phyloP scores from a whole-genome alignment of 306 rosid genomes.

The Gillenia trifoliata region DNA sequence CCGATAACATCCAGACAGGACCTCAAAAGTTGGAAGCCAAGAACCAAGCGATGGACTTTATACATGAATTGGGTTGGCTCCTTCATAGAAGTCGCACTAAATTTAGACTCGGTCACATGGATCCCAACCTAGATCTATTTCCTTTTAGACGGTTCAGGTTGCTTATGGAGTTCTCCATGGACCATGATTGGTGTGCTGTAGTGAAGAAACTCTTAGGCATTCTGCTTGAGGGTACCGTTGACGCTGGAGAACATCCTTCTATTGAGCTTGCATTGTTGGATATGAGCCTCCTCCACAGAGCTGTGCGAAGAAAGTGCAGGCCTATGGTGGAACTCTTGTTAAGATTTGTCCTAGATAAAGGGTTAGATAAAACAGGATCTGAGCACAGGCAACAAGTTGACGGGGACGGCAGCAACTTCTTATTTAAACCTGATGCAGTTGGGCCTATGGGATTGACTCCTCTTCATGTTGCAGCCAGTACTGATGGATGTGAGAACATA shows the following conservation, averaged over 20 bases:
- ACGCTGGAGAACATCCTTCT: slow-evolving; percentile 44
- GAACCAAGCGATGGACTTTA: slow-evolving; percentile 57
- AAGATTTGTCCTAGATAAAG: slow-evolving; percentile 40
- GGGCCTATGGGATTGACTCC: slow-evolving; percentile 84
- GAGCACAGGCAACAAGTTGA: slow-evolving; percentile 31
- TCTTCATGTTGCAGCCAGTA: slow-evolving; percentile 76
- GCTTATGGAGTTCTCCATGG: slow-evolving; percentile 80
- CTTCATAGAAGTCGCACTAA: slow-evolving; percentile 57
- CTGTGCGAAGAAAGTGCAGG: slow-evolving; percentile 65
- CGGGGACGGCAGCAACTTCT: slow-evolving; percentile 24
- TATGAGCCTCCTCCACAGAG: slow-evolving; percentile 69
- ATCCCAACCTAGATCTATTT: slow-evolving; percentile 49
- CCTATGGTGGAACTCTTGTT: slow-evolving; percentile 69
- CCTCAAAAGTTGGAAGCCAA: slow-evolving; percentile 44
- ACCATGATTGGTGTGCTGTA: slow-evolving; percentile 89
- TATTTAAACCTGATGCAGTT: slow-evolving; percentile 58
- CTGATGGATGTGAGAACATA: slow-evolving; percentile 55
- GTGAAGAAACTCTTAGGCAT: slow-evolving; percentile 58
- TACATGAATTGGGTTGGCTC: slow-evolving; percentile 88
- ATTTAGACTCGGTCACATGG: slow-evolving; percentile 45
- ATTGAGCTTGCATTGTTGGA: slow-evolving; percentile 51
- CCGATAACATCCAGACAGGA: slow-evolving; percentile 3
- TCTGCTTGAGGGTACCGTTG: slow-evolving; percentile 59
- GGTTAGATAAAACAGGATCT: slow-evolving; percentile 23
- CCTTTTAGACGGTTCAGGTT: slow-evolving; percentile 54